Evolutionary conservation across 1,139 yeast genomes (phyloP).

Genomic region (Saccharomycopsis hybrid): DNA sequence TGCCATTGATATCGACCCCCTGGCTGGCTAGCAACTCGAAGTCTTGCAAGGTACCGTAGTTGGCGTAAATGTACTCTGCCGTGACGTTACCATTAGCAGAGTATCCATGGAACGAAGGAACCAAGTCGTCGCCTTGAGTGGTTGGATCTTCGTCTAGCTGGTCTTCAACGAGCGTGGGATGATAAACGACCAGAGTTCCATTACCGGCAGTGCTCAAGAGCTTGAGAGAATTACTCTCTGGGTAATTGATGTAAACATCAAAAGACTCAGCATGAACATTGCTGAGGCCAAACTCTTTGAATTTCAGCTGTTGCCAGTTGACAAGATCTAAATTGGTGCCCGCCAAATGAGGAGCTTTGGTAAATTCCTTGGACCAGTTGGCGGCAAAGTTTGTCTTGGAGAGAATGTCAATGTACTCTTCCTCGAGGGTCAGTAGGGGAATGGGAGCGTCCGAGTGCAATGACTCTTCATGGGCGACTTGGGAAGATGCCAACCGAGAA

Average conservation of each 20-base stretch:
- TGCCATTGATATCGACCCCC: conserved; percentile 44
- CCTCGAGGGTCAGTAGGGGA: too few species aligned
- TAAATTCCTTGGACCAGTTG: conserved; percentile 49
- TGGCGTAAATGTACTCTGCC: conserved; percentile 51
- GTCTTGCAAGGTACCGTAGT: conserved; percentile 54
- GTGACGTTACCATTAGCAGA: conserved; percentile 64
- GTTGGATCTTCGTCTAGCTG: conserved; percentile 64
- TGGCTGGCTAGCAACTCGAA: conserved; percentile 37
- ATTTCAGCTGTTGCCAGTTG: conserved; percentile 57
- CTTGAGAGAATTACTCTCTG: conserved; percentile 37
- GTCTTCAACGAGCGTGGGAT: conserved; percentile 69
- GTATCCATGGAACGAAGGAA: conserved; percentile 63
- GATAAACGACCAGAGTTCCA: conserved; percentile 38
- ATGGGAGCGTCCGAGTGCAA: too few species aligned
- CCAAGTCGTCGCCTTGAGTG: conserved; percentile 41
- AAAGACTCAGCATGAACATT: conserved; percentile 47
- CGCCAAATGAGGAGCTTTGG: conserved; percentile 62
- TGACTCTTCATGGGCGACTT: too few species aligned
- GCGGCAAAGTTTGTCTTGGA: conserved; percentile 40
- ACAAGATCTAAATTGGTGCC: conserved; percentile 62
- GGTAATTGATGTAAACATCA: conserved; percentile 57
- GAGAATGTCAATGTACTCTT: conserved; percentile 37
- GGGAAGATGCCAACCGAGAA: too few species aligned
- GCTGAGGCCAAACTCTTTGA: conserved; percentile 54
- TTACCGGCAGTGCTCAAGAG: conserved; percentile 20